These are phyloP conservation scores for Fusarium pseudograminearum DNA, from an alignment of 2,329 filamentous ascomycete genomes.

Conservation along the genomic window DNA sequence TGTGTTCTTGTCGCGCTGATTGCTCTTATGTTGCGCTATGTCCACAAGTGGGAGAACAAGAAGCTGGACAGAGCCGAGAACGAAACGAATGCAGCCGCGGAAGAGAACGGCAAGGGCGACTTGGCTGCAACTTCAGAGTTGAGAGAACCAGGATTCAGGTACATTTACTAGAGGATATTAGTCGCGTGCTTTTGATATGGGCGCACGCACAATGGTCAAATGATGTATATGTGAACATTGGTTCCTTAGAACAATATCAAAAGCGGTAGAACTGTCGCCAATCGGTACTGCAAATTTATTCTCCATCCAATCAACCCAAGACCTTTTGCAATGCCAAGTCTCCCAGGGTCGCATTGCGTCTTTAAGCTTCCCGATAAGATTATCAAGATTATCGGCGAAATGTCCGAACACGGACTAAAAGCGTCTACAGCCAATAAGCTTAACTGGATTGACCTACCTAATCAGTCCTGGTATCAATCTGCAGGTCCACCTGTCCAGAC, in stretches of 20 bases:
- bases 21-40: conserved; percentile 63
- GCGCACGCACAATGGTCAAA: not conserved
- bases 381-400: conserved; percentile 27
- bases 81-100: conserved; percentile 15
- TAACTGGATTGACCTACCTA: conserved; percentile 17
- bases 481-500: not conserved
- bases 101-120: conserved; percentile 1
- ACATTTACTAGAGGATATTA: conserved; percentile 26
- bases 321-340: conserved; percentile 11
- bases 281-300: not conserved
- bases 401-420: not conserved
- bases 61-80: conserved; percentile 64
- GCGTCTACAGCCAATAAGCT: conserved; percentile 17
- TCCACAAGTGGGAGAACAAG: conserved; percentile 71
- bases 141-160: conserved; percentile 24
- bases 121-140: not conserved
- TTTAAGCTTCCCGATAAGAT: conserved; percentile 34
- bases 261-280: not conserved
- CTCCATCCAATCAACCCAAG: conserved; percentile 16
- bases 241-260: not conserved
- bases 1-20: conserved; percentile 70
- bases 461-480: conserved; percentile 7
- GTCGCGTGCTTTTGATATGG: not conserved
- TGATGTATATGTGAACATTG: not conserved
- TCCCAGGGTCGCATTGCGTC: conserved; percentile 6